Evolutionary conservation across 2,329 filamentous ascomycete species (phyloP).

Genomic region (Fusarium sp.): DNA sequence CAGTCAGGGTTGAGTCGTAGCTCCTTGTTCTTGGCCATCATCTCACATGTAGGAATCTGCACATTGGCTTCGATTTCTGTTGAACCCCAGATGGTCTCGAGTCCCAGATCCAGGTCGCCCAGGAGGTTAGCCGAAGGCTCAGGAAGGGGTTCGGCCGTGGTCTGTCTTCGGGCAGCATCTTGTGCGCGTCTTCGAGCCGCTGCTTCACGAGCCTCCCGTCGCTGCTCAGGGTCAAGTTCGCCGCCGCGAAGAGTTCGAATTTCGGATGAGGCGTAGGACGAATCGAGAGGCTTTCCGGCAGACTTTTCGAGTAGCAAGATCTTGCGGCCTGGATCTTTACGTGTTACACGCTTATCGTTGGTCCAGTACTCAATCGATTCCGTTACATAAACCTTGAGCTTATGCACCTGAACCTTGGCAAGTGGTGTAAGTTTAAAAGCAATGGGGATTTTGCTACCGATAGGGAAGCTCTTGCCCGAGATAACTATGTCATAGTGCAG

Average conservation of each 20-base stretch:
- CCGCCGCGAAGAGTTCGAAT: slow-evolving; percentile 82
- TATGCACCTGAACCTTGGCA: slow-evolving; percentile 91
- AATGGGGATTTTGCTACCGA: slow-evolving; percentile 87
- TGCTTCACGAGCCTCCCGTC: slow-evolving; percentile 56
- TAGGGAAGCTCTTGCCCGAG: slow-evolving; percentile 91
- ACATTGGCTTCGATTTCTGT: slow-evolving; percentile 96
- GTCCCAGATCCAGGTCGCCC: slow-evolving; percentile 75
- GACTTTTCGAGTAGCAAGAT: slow-evolving; percentile 88
- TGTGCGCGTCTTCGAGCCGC: slow-evolving; percentile 62
- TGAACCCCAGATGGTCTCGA: slow-evolving; percentile 80
- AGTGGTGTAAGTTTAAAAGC: slow-evolving; percentile 93
- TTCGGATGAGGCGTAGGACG: slow-evolving; percentile 77
- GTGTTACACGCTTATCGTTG: slow-evolving; percentile 82
- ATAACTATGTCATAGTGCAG: slow-evolving; percentile 96
- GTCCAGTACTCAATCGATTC: slow-evolving; percentile 94
- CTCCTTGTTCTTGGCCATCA: slow-evolving; percentile 77
- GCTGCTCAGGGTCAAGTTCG: slow-evolving; percentile 66
- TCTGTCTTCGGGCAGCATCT: slow-evolving; percentile 56
- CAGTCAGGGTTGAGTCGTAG: slow-evolving; percentile 84
- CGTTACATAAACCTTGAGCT: slow-evolving; percentile 89
- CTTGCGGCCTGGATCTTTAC: slow-evolving; percentile 84
- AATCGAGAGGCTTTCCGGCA: slow-evolving; percentile 78
- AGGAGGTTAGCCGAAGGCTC: slow-evolving; percentile 74
- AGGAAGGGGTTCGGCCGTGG: slow-evolving; percentile 53
- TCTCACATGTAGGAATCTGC: slow-evolving; percentile 86